These are phyloP conservation scores for Rhizopus arrhizus DNA, from an alignment of 371 early-diverging fungal genomes.

Conservation along the genomic window DNA sequence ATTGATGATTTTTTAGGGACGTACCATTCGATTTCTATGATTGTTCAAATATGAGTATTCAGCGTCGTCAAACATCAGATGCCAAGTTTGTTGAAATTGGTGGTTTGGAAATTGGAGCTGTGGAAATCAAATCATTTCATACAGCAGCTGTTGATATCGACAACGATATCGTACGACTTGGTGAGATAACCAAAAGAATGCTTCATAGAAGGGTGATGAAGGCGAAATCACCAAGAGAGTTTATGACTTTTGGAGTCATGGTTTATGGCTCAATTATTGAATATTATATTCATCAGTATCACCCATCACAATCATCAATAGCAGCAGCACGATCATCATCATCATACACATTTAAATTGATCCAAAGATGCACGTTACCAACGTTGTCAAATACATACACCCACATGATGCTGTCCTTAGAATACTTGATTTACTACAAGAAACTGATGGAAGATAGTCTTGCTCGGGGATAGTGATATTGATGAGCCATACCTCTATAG, in stretches of 20 bases:
- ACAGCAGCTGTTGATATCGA: constrained; percentile 14
- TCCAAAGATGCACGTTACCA: constrained; percentile 12
- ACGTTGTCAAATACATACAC: constrained; percentile 12
- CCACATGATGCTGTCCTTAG: constrained; percentile 15
- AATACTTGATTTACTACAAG: constrained; percentile 13
- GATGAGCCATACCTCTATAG: constrained; percentile 16
- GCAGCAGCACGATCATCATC: not conserved
- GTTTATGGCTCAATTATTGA: constrained; percentile 13
- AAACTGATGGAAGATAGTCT: constrained; percentile 14
- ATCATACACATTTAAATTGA: constrained; percentile 13
- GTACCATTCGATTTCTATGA: constrained; percentile 12
- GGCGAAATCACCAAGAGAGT: constrained; percentile 13
- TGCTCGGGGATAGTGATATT: constrained; percentile 13
- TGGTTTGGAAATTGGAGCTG: constrained; percentile 17
- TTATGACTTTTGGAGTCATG: constrained; percentile 21
- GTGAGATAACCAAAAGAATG: constrained; percentile 21
- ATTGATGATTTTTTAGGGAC: constrained; percentile 13
- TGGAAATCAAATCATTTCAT: constrained; percentile 19
- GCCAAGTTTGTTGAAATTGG: constrained; percentile 15
- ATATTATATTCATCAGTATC: constrained; percentile 18
- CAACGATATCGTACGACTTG: constrained; percentile 11
- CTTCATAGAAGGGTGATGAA: constrained; percentile 15
- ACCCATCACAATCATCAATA: constrained; percentile 7
- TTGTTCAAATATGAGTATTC: constrained; percentile 15
- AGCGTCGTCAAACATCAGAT: constrained; percentile 18